phyloP scores from a whole-genome alignment of 164 flowering plant species.

The Sedum album region DNA sequence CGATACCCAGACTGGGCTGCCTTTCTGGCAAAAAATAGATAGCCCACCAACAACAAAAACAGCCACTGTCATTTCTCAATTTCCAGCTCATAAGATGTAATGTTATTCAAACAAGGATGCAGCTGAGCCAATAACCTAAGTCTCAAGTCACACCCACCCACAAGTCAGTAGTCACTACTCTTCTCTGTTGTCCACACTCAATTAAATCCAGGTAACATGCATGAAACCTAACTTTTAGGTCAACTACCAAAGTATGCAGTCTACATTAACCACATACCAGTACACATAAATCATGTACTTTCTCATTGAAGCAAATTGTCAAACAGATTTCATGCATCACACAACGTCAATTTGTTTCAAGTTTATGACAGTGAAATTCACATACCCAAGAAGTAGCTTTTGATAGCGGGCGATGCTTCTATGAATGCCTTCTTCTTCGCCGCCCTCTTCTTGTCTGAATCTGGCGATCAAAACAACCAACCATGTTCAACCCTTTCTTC shows the following conservation, averaged over 20 bases:
- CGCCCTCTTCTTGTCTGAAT: slow-evolving; percentile 28
- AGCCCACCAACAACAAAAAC: slow-evolving; percentile 13
- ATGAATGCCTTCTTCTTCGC: slow-evolving; percentile 31
- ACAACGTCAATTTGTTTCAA: background rate
- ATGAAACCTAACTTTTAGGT: slow-evolving; percentile 31
- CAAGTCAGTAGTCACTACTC: background rate
- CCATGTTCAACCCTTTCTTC: background rate
- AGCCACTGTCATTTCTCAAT: slow-evolving; percentile 8
- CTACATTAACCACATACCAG: slow-evolving; percentile 3
- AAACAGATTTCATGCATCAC: background rate
- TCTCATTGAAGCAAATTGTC: background rate
- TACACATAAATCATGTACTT: background rate
- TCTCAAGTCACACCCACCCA: background rate
- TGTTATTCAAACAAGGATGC: background rate
- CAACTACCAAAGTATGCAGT: slow-evolving; percentile 34
- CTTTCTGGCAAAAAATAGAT: slow-evolving; percentile 47
- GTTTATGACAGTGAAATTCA: background rate
- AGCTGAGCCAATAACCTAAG: background rate
- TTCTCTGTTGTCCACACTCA: background rate
- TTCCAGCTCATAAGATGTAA: background rate
- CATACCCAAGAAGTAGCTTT: slow-evolving; percentile 58
- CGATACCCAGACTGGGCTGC: slow-evolving; percentile 33
- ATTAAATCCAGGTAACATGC: background rate
- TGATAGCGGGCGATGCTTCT: slow-evolving; percentile 31
- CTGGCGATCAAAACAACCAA: slow-evolving; percentile 20